A percentile compares a stretch with the other conserved stretches of the same genome.
Evolutionary conservation across 306 rosid species (phyloP).

Genomic region (Oxytropis ochrocephala): DNA sequence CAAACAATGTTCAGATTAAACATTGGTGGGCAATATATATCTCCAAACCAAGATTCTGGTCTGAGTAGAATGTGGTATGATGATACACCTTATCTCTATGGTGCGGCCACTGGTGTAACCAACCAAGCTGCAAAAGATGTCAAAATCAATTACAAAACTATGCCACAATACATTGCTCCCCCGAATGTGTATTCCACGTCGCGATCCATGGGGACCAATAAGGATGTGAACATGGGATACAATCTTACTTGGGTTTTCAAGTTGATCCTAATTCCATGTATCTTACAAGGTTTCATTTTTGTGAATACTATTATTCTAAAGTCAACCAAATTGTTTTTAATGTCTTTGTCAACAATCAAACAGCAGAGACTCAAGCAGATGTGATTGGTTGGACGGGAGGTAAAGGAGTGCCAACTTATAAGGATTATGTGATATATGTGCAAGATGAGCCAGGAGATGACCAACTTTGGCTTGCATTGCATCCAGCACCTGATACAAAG

Average conservation of each 20-base stretch:
- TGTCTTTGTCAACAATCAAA: slow-evolving; percentile 40
- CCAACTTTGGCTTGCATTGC: slow-evolving; percentile 38
- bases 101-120: slow-evolving; percentile 32
- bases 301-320: slow-evolving; percentile 24
- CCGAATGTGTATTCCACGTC: slow-evolving; percentile 26
- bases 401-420: slow-evolving; percentile 28
- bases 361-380: slow-evolving; percentile 31
- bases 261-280: slow-evolving; percentile 42
- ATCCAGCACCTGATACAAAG: slow-evolving; percentile 14
- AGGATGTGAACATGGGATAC: slow-evolving; percentile 23
- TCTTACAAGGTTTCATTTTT: slow-evolving; percentile 42
- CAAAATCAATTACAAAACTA: slow-evolving; percentile 13
- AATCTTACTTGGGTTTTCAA: slow-evolving; percentile 51
- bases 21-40: slow-evolving; percentile 45
- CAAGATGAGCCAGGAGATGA: slow-evolving; percentile 2
- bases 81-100: slow-evolving; percentile 37
- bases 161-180: slow-evolving; percentile 41
- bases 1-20: slow-evolving; percentile 48
- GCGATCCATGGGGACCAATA: slow-evolving; percentile 30
- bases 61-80: slow-evolving; percentile 43
- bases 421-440: slow-evolving; percentile 29
- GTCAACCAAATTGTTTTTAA: slow-evolving; percentile 34
- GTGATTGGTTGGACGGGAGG: slow-evolving; percentile 37
- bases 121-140: slow-evolving; percentile 7
- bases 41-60: slow-evolving; percentile 37